phyloP scores from a whole-genome alignment of 352 stramenopile species.

The Phytophthora constricta region DNA sequence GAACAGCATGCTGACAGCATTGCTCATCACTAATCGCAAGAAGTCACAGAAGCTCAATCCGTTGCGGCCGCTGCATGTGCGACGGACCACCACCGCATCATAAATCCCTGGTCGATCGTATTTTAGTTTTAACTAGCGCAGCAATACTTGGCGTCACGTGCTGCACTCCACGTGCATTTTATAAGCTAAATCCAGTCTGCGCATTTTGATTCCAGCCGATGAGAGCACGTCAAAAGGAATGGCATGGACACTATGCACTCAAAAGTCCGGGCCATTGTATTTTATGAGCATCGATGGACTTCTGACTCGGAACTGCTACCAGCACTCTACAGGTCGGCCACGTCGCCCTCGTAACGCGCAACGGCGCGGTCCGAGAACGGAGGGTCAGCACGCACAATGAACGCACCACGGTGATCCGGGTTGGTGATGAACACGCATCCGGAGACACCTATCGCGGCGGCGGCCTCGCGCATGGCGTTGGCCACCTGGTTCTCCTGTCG shows the following conservation, averaged over 20 bases:
- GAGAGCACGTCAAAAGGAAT: too few species aligned
- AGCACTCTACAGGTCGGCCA: constrained; percentile 70
- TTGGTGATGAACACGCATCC: constrained; percentile 98
- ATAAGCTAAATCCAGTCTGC: neutral
- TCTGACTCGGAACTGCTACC: constrained; percentile 7
- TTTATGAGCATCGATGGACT: neutral
- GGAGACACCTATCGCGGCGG: constrained; percentile 90
- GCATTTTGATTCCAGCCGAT: neutral
- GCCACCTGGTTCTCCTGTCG: constrained; percentile 93
- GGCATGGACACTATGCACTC: too few species aligned
- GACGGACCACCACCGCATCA: constrained; percentile 49
- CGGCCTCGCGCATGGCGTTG: constrained; percentile 96
- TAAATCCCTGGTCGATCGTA: neutral
- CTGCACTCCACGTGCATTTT: neutral
- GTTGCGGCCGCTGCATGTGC: constrained; percentile 56
- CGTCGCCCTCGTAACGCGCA: constrained; percentile 84
- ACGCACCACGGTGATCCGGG: constrained; percentile 94
- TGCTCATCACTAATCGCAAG: constrained; percentile 86
- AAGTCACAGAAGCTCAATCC: constrained; percentile 66
- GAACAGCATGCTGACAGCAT: constrained; percentile 80
- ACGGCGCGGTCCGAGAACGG: constrained; percentile 90
- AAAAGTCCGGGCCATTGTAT: neutral
- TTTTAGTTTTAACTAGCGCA: neutral
- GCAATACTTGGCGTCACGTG: neutral
- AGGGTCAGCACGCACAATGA: constrained; percentile 95